A percentile compares a stretch with the other conserved stretches of the same genome.
phyloP scores from a whole-genome alignment of 305 asterid genomes.

The Solanum hybrid region DNA sequence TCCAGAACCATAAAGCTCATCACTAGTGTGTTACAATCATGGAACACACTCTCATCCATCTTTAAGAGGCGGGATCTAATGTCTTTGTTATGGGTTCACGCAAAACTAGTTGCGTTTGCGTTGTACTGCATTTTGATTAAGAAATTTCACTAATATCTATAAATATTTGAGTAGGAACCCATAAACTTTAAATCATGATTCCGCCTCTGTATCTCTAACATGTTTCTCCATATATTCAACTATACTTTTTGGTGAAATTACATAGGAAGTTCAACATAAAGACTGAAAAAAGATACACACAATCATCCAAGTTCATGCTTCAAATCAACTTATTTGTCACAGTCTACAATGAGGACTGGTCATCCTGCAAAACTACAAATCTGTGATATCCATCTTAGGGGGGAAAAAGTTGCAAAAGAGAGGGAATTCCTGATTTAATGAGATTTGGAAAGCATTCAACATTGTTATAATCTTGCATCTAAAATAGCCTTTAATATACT shows the following conservation, averaged over 20 bases:
- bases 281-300: not conserved
- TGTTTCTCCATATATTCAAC: not conserved
- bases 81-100: not conserved
- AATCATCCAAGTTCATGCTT: not conserved
- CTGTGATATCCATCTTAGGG: not conserved
- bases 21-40: not conserved
- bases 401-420: not conserved
- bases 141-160: not conserved
- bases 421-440: not conserved
- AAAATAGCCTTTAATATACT: not conserved
- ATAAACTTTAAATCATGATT: not conserved
- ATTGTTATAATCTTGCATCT: not conserved
- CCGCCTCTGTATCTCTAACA: not conserved
- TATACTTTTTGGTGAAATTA: not conserved
- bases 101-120: not conserved
- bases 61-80: not conserved
- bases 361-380: not conserved
- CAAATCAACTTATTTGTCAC: not conserved
- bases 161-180: not conserved
- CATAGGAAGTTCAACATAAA: not conserved
- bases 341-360: slow-evolving; percentile 3
- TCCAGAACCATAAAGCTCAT: not conserved
- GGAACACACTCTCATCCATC: not conserved
- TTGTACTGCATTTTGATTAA: not conserved
- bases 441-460: not conserved